These are phyloP conservation scores for Lindgomyces ingoldianus DNA, from an alignment of 495 filamentous ascomycete genomes.

Conservation along the genomic window DNA sequence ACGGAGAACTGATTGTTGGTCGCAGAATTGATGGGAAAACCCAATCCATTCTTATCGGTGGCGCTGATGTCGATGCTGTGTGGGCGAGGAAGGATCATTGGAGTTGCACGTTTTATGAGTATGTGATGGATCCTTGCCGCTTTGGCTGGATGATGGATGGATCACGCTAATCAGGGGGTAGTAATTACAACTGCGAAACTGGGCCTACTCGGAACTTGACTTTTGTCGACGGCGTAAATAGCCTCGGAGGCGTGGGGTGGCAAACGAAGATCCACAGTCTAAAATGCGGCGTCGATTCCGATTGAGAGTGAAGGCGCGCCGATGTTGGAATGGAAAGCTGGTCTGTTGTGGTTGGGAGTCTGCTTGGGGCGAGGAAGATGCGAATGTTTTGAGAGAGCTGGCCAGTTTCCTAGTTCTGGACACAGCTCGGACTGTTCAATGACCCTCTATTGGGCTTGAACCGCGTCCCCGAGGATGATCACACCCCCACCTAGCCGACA, in stretches of 20 bases:
- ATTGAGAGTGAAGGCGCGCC: no score
- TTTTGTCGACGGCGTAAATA: conserved; percentile 21
- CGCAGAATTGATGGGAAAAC: conserved; percentile 19
- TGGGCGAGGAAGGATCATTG: conserved; percentile 12
- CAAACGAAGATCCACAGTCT: conserved; percentile 19
- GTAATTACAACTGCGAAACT: conserved; percentile 16
- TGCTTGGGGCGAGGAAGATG: no score
- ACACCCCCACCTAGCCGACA: no score
- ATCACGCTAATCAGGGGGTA: not conserved
- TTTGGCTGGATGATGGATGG: not conserved
- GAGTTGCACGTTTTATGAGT: conserved; percentile 25
- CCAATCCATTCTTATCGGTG: conserved; percentile 21
- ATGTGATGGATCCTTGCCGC: no score
- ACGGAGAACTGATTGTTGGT: not conserved
- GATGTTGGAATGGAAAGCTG: no score
- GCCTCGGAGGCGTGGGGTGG: conserved; percentile 5
- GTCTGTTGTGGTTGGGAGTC: no score
- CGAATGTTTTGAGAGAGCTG: no score
- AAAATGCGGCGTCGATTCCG: conserved; percentile 10
- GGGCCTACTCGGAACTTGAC: not conserved
- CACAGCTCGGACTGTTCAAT: no score
- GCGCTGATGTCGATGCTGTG: conserved; percentile 5
- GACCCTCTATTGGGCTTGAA: no score
- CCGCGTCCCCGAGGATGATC: no score
- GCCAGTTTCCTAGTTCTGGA: no score